These are phyloP conservation scores for Dictyostelium brefeldianum DNA, from an alignment of 78 protist genomes.

Conservation along the genomic window DNA sequence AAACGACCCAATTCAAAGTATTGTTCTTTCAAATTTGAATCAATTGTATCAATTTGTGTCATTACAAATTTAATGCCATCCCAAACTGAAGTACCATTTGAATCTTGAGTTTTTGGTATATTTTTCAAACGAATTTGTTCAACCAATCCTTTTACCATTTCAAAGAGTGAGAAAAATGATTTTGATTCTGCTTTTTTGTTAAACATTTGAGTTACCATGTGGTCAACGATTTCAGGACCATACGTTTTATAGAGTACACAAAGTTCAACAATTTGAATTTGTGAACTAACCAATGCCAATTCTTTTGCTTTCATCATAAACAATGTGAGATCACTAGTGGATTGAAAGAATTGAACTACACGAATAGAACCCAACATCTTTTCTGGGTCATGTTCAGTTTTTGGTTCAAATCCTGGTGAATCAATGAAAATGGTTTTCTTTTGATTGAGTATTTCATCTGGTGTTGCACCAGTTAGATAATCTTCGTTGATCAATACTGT, in stretches of 20 bases:
- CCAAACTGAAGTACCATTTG: constrained; percentile 73
- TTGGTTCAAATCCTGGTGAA: constrained; percentile 79
- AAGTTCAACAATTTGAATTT: constrained; percentile 67
- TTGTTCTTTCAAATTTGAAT: constrained; percentile 66
- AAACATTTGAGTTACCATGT: constrained; percentile 74
- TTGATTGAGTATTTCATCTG: constrained; percentile 56
- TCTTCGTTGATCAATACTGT: constrained; percentile 76
- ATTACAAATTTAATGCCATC: constrained; percentile 61
- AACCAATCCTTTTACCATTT: constrained; percentile 41
- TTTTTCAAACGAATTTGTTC: constrained; percentile 62
- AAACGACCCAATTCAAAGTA: constrained; percentile 74
- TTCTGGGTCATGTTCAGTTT: constrained; percentile 57
- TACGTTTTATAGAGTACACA: constrained; percentile 69
- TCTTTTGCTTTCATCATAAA: constrained; percentile 81
- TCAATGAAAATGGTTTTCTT: constrained; percentile 73
- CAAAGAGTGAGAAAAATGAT: constrained; percentile 60
- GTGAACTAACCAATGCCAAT: constrained; percentile 64
- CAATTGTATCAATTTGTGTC: constrained; percentile 68
- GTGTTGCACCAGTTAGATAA: constrained; percentile 67
- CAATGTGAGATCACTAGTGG: constrained; percentile 66
- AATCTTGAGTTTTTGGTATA: constrained; percentile 40
- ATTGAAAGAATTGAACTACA: constrained; percentile 72
- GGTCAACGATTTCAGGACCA: constrained; percentile 75
- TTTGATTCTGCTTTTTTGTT: constrained; percentile 29
- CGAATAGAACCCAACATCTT: constrained; percentile 55